Evolutionary conservation across 495 filamentous ascomycete genomes (phyloP).

Genomic region (Aspergillus kassunensis): DNA sequence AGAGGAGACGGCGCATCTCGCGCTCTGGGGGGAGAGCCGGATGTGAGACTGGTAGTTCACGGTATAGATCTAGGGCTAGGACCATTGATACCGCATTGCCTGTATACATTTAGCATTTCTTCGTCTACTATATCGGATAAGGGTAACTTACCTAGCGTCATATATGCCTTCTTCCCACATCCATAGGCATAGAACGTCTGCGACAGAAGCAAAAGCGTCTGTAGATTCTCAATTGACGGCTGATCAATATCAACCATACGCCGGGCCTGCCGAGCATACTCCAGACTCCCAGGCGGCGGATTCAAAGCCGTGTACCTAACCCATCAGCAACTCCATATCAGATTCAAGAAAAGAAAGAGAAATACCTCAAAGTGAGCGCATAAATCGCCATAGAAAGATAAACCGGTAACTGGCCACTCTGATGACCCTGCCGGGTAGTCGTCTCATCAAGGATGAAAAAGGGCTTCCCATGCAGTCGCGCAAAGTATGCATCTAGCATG

Average conservation of each 20-base stretch:
- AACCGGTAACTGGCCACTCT: conserved; percentile 59
- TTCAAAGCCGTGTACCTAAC: conserved; percentile 52
- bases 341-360: not conserved
- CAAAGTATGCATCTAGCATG: conserved; percentile 72
- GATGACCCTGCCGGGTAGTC: conserved; percentile 60
- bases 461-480: conserved; percentile 71
- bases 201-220: conserved; percentile 70
- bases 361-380: conserved; percentile 66
- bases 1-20: conserved; percentile 69
- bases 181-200: conserved; percentile 71
- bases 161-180: conserved; percentile 80
- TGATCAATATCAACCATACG: conserved; percentile 71
- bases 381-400: conserved; percentile 67
- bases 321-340: conserved; percentile 12
- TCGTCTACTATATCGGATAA: not conserved
- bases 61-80: conserved; percentile 70
- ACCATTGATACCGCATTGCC: conserved; percentile 78
- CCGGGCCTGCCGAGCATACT: conserved; percentile 64
- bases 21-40: conserved; percentile 58
- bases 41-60: conserved; percentile 57
- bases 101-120: conserved; percentile 22
- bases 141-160: conserved; percentile 63
- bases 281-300: conserved; percentile 44
- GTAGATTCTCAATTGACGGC: conserved; percentile 69
- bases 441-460: conserved; percentile 75